Evolutionary conservation across 495 filamentous ascomycete genomes (phyloP).

Genomic region (Apodospora peruviana): DNA sequence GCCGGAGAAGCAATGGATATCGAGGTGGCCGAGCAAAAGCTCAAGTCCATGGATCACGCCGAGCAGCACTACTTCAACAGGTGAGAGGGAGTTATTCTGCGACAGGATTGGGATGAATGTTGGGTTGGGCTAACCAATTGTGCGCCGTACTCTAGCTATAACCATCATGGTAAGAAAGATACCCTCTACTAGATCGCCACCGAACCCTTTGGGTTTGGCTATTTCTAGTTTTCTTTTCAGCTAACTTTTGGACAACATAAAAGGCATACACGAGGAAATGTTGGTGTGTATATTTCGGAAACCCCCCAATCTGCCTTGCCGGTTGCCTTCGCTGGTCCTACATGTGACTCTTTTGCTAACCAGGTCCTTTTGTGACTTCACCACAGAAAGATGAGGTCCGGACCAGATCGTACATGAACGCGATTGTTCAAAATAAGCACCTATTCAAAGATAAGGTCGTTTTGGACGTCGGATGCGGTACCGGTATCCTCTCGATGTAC

Average conservation of each 20-base stretch:
- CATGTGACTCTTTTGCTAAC: neutral
- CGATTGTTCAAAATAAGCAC: constrained; percentile 90
- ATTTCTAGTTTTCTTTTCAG: too few relatives aligned
- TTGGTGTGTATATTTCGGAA: constrained; percentile 57
- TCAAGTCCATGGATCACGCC: constrained; percentile 70
- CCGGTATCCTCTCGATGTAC: constrained; percentile 83
- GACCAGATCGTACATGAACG: constrained; percentile 90
- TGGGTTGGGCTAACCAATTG: neutral
- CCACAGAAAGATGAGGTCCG: constrained; percentile 94
- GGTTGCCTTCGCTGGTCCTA: neutral
- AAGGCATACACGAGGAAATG: constrained; percentile 98
- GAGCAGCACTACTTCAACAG: constrained; percentile 98
- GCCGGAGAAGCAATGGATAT: constrained; percentile 38
- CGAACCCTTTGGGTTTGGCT: too few relatives aligned
- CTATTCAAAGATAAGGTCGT: constrained; percentile 87
- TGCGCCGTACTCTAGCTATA: constrained; percentile 57
- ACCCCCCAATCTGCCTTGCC: constrained; percentile 7
- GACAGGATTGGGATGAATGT: neutral
- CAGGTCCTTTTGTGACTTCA: constrained; percentile 8
- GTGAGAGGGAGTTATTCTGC: constrained; percentile 39
- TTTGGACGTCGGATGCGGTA: constrained; percentile 90
- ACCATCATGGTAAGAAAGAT: constrained; percentile 76
- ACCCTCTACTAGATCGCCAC: too few relatives aligned
- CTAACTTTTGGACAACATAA: constrained; percentile 10
- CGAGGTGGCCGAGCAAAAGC: constrained; percentile 43